phyloP scores from a whole-genome alignment of 208 protist species.

The Trichomonas gallinae region DNA sequence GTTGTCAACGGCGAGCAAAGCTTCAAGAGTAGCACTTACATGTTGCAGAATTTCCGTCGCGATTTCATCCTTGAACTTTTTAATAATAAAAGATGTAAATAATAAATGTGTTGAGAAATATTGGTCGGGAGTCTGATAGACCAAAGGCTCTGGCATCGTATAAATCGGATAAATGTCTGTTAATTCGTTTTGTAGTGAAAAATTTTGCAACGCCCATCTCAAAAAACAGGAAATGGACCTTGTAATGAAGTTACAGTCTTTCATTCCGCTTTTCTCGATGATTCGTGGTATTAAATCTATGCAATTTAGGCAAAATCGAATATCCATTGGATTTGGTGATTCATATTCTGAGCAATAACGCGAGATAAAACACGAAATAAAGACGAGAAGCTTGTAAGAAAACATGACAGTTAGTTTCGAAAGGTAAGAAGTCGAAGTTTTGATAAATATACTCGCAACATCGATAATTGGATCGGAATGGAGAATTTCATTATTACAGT shows the following conservation, averaged over 20 bases:
- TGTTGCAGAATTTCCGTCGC: background rate
- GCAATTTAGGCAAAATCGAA: background rate
- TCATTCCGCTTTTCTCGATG: background rate
- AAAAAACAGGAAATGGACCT: background rate
- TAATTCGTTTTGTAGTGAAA: background rate
- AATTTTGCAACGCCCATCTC: background rate
- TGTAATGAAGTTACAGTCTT: background rate
- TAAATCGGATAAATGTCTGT: background rate
- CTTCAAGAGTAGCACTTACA: background rate
- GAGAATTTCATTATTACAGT: background rate
- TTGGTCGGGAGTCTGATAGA: background rate
- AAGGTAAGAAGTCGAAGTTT: background rate
- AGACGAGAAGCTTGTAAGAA: background rate
- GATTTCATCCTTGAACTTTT: background rate
- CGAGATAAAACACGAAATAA: background rate
- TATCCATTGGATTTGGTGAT: background rate
- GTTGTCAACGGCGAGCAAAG: background rate
- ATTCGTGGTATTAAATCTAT: background rate
- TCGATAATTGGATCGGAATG: background rate
- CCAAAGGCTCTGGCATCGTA: background rate
- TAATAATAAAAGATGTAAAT: background rate
- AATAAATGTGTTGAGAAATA: background rate
- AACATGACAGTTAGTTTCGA: background rate
- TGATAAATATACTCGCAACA: background rate
- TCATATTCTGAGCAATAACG: background rate